Conservation (phyloP, 1,284 basidiomycete genomes). For the Fomitopsis palustris region DNA sequence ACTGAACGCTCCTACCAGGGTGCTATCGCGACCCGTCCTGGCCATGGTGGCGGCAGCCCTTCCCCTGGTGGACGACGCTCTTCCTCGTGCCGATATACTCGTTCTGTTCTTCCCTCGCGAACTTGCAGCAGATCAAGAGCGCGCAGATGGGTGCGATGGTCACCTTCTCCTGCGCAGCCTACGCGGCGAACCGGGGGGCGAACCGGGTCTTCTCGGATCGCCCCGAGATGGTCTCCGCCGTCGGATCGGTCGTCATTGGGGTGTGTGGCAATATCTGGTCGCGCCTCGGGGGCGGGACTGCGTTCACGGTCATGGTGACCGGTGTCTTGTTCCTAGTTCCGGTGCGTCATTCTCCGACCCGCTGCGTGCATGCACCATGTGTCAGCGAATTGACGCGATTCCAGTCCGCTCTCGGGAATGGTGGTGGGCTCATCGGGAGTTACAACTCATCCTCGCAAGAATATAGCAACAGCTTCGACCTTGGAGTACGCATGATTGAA, state of each 20-base stretch:
- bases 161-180: conserved; percentile 73
- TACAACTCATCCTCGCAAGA: conserved; percentile 63
- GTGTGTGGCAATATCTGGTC: conserved; percentile 81
- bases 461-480: conserved; percentile 64
- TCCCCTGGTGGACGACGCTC: conserved; percentile 77
- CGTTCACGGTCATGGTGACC: conserved; percentile 88
- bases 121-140: conserved; percentile 69
- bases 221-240: conserved; percentile 60
- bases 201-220: conserved; percentile 38
- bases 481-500: conserved; percentile 77
- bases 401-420: conserved; percentile 82
- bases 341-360: conserved; percentile 38
- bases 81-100: conserved; percentile 79
- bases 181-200: conserved; percentile 56
- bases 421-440: conserved; percentile 74
- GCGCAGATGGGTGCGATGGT: conserved; percentile 78
- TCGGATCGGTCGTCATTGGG: conserved; percentile 82
- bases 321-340: conserved; percentile 84
- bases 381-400: background rate
- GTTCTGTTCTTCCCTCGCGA: conserved; percentile 72
- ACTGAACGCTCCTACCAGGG: conserved; percentile 34
- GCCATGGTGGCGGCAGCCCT: conserved; percentile 74
- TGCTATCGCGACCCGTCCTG: conserved; percentile 71
- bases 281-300: conserved; percentile 71
- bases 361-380: background rate